phyloP scores from a whole-genome alignment of 768 basidiomycete genomes.

The Mycena sanguinolenta region DNA sequence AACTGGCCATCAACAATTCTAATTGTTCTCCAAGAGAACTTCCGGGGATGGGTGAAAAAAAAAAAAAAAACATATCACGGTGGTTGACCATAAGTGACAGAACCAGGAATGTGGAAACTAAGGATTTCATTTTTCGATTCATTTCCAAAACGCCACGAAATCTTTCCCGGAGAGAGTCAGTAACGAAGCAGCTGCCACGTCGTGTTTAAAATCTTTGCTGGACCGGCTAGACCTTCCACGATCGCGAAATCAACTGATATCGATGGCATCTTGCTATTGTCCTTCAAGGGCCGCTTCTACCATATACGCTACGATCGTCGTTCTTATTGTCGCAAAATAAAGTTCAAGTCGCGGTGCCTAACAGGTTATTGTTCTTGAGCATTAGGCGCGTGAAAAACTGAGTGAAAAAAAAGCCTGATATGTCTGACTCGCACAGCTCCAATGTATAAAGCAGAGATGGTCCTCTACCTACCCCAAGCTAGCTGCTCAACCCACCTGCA shows the following conservation, averaged over 20 bases:
- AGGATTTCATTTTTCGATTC: too few species aligned
- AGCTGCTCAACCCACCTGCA: background rate
- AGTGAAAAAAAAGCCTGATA: background rate
- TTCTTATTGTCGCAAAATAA: conserved; percentile 17
- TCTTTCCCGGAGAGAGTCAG: too few species aligned
- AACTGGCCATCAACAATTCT: conserved; percentile 11
- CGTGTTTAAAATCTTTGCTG: background rate
- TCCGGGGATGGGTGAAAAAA: background rate
- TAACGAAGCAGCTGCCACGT: too few species aligned
- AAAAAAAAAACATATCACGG: background rate
- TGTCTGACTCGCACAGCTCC: background rate
- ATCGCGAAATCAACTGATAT: background rate
- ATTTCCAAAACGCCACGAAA: too few species aligned
- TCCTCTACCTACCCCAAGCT: conserved; percentile 1
- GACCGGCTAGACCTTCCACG: background rate
- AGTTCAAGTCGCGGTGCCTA: background rate
- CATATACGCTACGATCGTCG: conserved; percentile 19
- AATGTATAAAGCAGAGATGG: conserved; percentile 4
- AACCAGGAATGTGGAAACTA: too few species aligned
- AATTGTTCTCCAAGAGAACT: conserved; percentile 10
- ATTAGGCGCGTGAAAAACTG: background rate
- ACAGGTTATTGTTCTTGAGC: conserved; percentile 21
- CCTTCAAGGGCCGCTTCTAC: conserved; percentile 19
- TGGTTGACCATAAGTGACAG: background rate
- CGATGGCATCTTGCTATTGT: conserved; percentile 15